Evolutionary conservation across 495 filamentous ascomycete species (phyloP).

Genomic region (Podospora anserina): DNA sequence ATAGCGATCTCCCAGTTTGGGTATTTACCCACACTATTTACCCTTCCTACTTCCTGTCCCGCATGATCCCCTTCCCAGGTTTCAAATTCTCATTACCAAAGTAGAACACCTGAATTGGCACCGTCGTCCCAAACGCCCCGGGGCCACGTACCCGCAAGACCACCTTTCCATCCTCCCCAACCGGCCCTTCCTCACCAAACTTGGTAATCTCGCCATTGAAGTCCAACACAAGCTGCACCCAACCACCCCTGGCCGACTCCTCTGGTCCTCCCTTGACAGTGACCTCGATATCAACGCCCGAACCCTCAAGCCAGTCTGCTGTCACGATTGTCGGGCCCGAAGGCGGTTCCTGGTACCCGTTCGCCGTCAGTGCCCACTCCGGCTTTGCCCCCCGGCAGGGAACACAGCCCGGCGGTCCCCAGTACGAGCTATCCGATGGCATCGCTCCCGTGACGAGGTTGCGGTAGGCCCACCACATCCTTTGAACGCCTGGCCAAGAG

Average conservation of each 20-base stretch:
- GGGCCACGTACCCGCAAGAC: not conserved
- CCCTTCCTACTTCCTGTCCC: too few species aligned
- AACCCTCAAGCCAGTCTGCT: not conserved
- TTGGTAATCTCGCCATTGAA: not conserved
- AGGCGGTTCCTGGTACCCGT: slow-evolving; percentile 7
- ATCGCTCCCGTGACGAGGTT: not conserved
- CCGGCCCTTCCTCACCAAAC: not conserved
- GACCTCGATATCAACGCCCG: not conserved
- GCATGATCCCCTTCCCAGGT: not conserved
- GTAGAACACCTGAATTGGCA: not conserved
- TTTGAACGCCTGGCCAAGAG: not conserved
- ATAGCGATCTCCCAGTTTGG: too few species aligned
- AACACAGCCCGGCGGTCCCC: slow-evolving; percentile 5
- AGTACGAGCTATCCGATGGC: not conserved
- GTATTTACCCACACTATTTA: too few species aligned
- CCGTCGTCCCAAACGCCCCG: not conserved
- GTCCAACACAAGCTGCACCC: not conserved
- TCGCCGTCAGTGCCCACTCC: slow-evolving; percentile 5
- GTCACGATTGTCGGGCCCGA: not conserved
- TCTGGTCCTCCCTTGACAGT: not conserved
- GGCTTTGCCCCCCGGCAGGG: slow-evolving; percentile 3
- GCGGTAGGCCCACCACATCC: slow-evolving; percentile 5
- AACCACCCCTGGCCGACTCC: not conserved
- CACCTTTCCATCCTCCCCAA: not conserved
- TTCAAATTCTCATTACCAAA: not conserved